Evolutionary conservation across 768 basidiomycete genomes (phyloP), one percentile per base, ranked within the genome.

Genomic region (Collybia sp.): DNA sequence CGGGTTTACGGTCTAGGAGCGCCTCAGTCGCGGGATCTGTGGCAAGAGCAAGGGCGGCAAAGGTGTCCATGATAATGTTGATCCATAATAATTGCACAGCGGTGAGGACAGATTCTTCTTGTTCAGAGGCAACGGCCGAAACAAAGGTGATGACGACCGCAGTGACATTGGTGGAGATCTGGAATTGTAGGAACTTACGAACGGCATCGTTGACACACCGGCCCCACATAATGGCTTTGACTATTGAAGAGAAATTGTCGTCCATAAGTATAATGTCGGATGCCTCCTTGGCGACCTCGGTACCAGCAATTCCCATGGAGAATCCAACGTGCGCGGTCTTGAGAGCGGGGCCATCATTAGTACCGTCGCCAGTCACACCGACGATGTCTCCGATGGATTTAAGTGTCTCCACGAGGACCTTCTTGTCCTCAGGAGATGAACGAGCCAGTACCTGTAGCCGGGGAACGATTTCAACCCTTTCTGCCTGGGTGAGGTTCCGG

Each of bases 181-280:
- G 93, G 76, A 96, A 96, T 69, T 97, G 95, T 48, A 99, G 61
- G 71, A 98, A 99, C 71, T 98, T 99, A 61, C 87, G 84, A 42
- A 98, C 96, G 0, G 94, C 83, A 58, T 99, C 96, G 63, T 97
- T 99, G 51, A 99, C 95, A 58, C 93, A 95, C 41, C 96, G 89
- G 36, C 96, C 96, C 95, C 96, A 98, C 75, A 96, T 93, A 56
- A 98, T 96, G 46, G 96, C 96, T 56, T 92, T 86, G 54, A 97
- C 92, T 58, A 99, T 94, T 2, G 91, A 94, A 3, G 91, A 71
- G 62, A 99, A 98, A 62, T 95, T 94, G 66, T 94, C 93, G 61
- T 93, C 89, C 94, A 96, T 96, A 35, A 97, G 81, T 56, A 98
- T 94, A 59, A 99, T 96, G 58, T 99, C 96, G 6, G 95, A 97